phyloP scores from a whole-genome alignment of 2,329 filamentous ascomycete species.

The Fusarium metavorans region DNA sequence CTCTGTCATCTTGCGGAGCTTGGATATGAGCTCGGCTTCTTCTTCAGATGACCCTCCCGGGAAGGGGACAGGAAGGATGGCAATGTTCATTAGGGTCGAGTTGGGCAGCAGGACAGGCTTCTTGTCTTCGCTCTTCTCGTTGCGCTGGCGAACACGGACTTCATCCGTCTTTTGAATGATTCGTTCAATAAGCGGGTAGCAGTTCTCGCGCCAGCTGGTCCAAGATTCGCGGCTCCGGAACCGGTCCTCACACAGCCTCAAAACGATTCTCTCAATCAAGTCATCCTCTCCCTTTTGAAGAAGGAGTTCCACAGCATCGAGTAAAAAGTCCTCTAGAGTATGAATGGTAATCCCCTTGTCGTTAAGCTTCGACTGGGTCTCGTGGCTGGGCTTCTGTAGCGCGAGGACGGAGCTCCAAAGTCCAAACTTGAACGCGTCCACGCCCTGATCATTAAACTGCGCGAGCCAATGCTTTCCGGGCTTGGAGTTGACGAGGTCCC shows the following conservation, averaged over 20 bases:
- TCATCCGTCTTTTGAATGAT: slow-evolving; percentile 31
- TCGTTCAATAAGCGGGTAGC: slow-evolving; percentile 32
- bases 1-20: slow-evolving; percentile 26
- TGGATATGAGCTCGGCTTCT: slow-evolving; percentile 4
- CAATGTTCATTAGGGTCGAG: slow-evolving; percentile 25
- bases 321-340: slow-evolving; percentile 21
- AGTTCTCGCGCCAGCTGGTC: slow-evolving; percentile 36
- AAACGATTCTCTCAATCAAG: not conserved
- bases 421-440: slow-evolving; percentile 1
- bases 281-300: not conserved
- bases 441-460: slow-evolving; percentile 28
- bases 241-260: not conserved
- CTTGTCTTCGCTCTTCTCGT: not conserved
- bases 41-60: not conserved
- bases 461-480: slow-evolving; percentile 48
- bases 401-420: slow-evolving; percentile 4
- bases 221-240: slow-evolving; percentile 19
- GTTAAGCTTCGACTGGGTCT: slow-evolving; percentile 10
- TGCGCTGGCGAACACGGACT: not conserved
- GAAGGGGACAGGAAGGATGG: slow-evolving; percentile 28
- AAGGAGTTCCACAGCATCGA: not conserved
- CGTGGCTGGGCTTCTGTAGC: slow-evolving; percentile 2
- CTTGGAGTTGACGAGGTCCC: slow-evolving; percentile 43
- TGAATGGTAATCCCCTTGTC: slow-evolving; percentile 1
- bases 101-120: slow-evolving; percentile 16